Base-by-base conservation (phyloP, 2,329 filamentous ascomycete genomes). In the Scedosporium aurantiacum region DNA sequence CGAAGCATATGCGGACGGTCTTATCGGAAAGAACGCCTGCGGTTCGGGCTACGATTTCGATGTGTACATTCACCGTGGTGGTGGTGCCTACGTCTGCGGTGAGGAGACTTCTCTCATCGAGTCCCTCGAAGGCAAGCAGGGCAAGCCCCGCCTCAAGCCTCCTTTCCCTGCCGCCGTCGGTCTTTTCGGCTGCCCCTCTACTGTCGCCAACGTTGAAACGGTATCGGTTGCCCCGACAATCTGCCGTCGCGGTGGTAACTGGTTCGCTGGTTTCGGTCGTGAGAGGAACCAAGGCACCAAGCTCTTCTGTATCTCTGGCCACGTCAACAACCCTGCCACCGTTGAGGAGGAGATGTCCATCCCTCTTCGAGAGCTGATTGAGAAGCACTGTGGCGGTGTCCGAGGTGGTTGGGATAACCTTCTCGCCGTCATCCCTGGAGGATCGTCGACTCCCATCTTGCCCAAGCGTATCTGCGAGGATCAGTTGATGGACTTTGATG, bases 301-400 rank as follows among this genome's bases (percentile, higher is more conserved):
- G 82, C 88, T 99, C 50, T 99, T 89, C 81, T 97, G 92, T 76
- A 97, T 99, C 73, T 97, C 93, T 61, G 94, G 94, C 28, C 91
- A 97, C 75, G 94, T 99, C 79, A 99, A 99, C 83, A 95, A 97
- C 80, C 94, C 94, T 61, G 91, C 85, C 75, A 97, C 94, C 1
- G 94, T 99, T 64, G 94, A 99, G 76, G 94, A 99, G 79, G 94
- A 99, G 79, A 99, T 99, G 94, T 96, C 90, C 60, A 99, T 99
- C 68, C 89, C 94, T 52, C 85, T 99, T 63, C 88, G 90, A 54
- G 94, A 99, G 76, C 85, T 99, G 65, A 97, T 99, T 69, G 94
- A 99, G 65, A 94, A 91, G 79, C 94, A 99, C 83, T 97, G 94
- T 73, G 94, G 94, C 73, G 94, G 94, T 75, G 94, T 99, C 60